Evolutionary conservation across 352 stramenopile species (phyloP), one percentile per base, ranked within the genome.

Genomic region (Hyaloperonospora arabidopsidis): DNA sequence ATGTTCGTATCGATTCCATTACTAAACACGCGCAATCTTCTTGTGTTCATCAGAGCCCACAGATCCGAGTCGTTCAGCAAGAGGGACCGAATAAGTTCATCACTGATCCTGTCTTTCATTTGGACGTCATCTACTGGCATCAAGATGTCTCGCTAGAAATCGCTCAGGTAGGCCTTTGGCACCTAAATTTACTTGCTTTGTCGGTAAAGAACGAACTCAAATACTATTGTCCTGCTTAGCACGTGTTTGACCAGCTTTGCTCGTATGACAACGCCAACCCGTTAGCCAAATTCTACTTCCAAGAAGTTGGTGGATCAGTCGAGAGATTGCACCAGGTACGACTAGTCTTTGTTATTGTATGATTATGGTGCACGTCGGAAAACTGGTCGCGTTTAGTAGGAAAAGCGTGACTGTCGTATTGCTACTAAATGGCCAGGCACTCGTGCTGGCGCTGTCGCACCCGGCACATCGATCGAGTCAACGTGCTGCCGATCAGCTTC

Each of bases 271-370:
- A 52, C 64, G 56, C 25, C 19, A 74, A 77, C 22, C 68, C 63
- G n/a, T 61, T 74, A 17, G 45, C 51, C 38, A 80, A 76, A 17
- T 70, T 67, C 22, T 84, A 79, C 54, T 76, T 81, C 38, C 52
- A 75, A 48, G 71, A 84, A 50, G 68, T 77, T 28, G 52, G 70
- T 3, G 68, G 46, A 46, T 79, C 73, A 50, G 21, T 65, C 34
- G 73, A 84, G 59, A 61, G 73, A 52, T 74, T 84, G 49, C 74
- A 79, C 50, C 73, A 84, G 73, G 73, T 81, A 61, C 46, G 53
- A 22, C 38, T 18, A 44, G 17, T n/a, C 38, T 44, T 61, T 34
- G 23, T 62, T 53, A 56, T 57, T 61, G 40, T 57, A 64, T 49
- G 55, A 39, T 67, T 36, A 57, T 48, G 61, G 49, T 50, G 32